Evolutionary conservation across 805 yeast species (phyloP).

Genomic region (Schizosaccharomyces octosporus): DNA sequence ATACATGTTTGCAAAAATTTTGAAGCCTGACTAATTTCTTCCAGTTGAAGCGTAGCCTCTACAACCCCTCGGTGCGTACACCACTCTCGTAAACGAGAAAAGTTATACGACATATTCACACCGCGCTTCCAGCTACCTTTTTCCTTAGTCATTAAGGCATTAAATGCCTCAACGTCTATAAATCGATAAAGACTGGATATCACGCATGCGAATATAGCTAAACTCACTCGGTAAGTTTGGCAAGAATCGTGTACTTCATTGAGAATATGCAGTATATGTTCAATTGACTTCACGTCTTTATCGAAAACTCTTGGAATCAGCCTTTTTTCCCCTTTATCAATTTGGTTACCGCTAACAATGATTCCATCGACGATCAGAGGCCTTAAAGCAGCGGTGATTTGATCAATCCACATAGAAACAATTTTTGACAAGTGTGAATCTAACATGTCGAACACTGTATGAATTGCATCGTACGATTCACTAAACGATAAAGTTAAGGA

Average conservation of each 20-base stretch:
- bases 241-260: neutral
- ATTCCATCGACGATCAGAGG: neutral
- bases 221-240: neutral
- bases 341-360: neutral
- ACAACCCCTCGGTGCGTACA: conserved; percentile 79
- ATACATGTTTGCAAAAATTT: conserved; percentile 80
- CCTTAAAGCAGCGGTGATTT: neutral
- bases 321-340: neutral
- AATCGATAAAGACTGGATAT: conserved; percentile 29
- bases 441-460: neutral
- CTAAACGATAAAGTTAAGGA: neutral
- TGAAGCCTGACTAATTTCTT: conserved; percentile 77
- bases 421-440: neutral
- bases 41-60: conserved; percentile 62
- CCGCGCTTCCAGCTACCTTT: conserved; percentile 97
- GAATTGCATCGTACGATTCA: neutral
- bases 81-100: conserved; percentile 94
- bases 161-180: conserved; percentile 83
- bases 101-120: conserved; percentile 82
- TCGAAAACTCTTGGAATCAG: neutral
- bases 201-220: neutral
- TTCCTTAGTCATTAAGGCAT: conserved; percentile 83
- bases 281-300: neutral
- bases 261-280: neutral
- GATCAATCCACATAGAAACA: neutral